Evolutionary conservation across 352 stramenopile genomes (phyloP).

Genomic region (Plasmopara muralis): DNA sequence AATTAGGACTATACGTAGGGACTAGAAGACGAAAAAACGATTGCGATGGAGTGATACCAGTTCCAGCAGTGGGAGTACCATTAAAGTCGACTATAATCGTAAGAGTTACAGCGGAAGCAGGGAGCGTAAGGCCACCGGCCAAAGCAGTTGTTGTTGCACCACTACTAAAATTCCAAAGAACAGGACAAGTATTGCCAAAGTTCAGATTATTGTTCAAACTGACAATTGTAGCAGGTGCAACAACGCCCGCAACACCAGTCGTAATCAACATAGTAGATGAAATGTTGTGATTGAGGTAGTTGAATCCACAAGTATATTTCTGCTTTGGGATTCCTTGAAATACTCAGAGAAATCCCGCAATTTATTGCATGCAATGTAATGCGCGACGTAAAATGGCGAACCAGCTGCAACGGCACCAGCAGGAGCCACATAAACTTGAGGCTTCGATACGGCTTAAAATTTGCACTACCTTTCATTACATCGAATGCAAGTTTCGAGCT

Average conservation of each 20-base stretch:
- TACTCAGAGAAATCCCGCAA: constrained; percentile 5
- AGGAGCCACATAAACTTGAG: constrained; percentile 8
- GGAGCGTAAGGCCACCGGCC: too few relatives aligned
- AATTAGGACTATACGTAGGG: too few relatives aligned
- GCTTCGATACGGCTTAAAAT: constrained; percentile 5
- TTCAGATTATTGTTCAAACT: constrained; percentile 2
- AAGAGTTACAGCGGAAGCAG: too few relatives aligned
- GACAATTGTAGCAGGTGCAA: not conserved
- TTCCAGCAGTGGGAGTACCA: too few relatives aligned
- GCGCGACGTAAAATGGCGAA: constrained; percentile 1
- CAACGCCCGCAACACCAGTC: constrained; percentile 1
- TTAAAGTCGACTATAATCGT: too few relatives aligned
- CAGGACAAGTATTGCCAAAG: not conserved
- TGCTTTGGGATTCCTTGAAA: constrained; percentile 12
- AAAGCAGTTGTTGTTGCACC: not conserved
- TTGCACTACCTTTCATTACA: constrained; percentile 12
- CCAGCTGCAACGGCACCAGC: constrained; percentile 9
- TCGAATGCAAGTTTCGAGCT: constrained; percentile 11
- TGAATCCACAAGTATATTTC: constrained; percentile 5
- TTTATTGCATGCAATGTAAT: constrained; percentile 7
- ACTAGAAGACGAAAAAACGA: too few relatives aligned
- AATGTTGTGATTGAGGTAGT: constrained; percentile 8
- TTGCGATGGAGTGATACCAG: too few relatives aligned
- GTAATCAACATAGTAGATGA: constrained; percentile 4
- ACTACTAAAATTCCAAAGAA: constrained; percentile 5